Evolutionary conservation across 805 yeast genomes (phyloP).

Genomic region (Candida orba): DNA sequence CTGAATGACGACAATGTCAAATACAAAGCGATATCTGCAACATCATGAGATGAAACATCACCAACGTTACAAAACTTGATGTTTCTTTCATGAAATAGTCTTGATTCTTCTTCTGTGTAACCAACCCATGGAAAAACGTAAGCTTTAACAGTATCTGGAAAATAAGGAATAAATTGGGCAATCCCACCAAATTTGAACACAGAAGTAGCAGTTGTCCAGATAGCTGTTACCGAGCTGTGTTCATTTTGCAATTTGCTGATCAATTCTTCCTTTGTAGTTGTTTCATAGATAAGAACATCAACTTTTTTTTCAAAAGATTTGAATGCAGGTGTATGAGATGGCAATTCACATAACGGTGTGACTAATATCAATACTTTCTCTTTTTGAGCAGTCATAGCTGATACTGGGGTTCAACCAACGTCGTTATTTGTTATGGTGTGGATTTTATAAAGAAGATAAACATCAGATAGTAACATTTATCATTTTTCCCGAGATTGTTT

Average conservation of each 20-base stretch:
- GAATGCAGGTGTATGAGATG: conserved; percentile 40
- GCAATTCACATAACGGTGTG: conserved; percentile 30
- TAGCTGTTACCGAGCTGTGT: conserved; percentile 36
- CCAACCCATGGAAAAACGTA: conserved; percentile 59
- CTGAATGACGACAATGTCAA: conserved; percentile 56
- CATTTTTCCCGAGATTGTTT: no score
- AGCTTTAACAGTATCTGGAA: conserved; percentile 41
- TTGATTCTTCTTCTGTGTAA: conserved; percentile 43
- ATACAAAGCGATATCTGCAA: conserved; percentile 63
- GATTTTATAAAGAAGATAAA: no score
- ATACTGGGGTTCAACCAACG: no score
- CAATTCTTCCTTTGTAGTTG: conserved; percentile 37
- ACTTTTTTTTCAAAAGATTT: conserved; percentile 33
- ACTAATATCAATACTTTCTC: conserved; percentile 28
- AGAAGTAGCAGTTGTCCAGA: conserved; percentile 45
- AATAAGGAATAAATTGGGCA: conserved; percentile 33
- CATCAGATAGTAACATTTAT: no score
- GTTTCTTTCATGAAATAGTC: conserved; percentile 35
- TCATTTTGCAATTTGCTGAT: conserved; percentile 31
- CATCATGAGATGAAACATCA: conserved; percentile 53
- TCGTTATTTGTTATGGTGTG: no score
- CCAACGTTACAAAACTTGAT: conserved; percentile 58
- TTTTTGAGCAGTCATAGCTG: neutral
- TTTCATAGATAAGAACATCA: conserved; percentile 30
- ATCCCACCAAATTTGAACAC: conserved; percentile 41